Conservation (phyloP, 441 rosid genomes). For the Populus hybrid region DNA sequence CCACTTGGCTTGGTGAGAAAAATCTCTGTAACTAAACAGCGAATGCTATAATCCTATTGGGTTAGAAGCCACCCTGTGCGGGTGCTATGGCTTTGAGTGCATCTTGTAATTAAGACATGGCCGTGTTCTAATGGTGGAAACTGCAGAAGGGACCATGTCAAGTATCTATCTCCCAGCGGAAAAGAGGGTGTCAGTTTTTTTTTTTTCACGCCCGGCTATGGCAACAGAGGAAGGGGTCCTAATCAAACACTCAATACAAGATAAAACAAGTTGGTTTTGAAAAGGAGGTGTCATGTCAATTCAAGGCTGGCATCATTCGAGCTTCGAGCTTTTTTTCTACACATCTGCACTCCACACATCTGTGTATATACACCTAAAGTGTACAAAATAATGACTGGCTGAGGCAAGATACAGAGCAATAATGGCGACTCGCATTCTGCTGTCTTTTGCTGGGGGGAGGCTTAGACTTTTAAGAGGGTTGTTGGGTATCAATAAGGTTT, state of each 20-base stretch:
- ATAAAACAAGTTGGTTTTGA: constrained; percentile 15
- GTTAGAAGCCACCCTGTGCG: background rate
- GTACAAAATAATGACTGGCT: constrained; percentile 13
- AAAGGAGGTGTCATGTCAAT: constrained; percentile 24
- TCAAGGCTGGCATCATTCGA: constrained; percentile 20
- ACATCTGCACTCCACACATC: background rate
- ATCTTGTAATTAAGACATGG: constrained; percentile 4
- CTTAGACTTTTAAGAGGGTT: constrained; percentile 20
- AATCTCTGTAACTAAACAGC: background rate
- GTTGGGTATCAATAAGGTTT: constrained; percentile 13
- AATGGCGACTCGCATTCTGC: background rate
- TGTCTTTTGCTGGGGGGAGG: background rate
- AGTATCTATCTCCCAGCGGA: background rate
- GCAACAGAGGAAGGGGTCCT: constrained; percentile 28
- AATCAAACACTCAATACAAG: constrained; percentile 40
- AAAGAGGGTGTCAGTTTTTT: constrained; percentile 23
- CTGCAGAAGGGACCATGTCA: background rate
- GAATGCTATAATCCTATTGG: background rate
- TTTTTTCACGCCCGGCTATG: constrained; percentile 7
- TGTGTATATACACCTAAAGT: background rate
- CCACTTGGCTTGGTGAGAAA: constrained; percentile 1
- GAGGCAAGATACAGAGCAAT: constrained; percentile 11
- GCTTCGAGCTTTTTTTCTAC: background rate
- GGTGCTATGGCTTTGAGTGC: constrained; percentile 23
- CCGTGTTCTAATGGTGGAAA: constrained; percentile 5